Base-by-base conservation (phyloP, 2,329 filamentous ascomycete species). In the Verticillium nonalfalfae region DNA sequence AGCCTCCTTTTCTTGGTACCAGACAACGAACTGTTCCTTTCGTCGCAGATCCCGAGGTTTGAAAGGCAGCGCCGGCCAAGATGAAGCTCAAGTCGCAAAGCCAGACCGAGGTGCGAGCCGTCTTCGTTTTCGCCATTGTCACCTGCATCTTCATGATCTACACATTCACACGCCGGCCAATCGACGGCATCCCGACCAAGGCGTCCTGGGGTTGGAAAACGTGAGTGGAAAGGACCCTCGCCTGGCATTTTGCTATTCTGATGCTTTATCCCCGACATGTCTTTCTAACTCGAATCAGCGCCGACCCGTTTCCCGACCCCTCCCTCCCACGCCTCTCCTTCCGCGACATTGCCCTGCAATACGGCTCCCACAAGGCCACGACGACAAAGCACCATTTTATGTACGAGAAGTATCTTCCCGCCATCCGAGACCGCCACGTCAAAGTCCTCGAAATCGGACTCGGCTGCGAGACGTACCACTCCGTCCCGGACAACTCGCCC, bases 371-470 rank as follows among this genome's bases (percentile, higher is more conserved):
- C 66, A 76, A 76, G 61, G 74, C 77, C n/a, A 74, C 71, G 9
- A 62, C 60, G 1, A 74, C 76, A 64, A 69, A 71, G 33, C 78
- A 78, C 60, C 72, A 76, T 31, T 66, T 72, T 62, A 74, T 78
- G 71, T 77, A 78, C 66, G 71, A 78, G 56, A 75, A 74, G 61
- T 73, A 77, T 39, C 68, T 78, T 3, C 66, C 69, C 1, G 61
- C 67, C 1, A 62, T 73, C 26, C 71, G 74, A 40, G 67, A 72
- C 60, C 64, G 68, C 50, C 69, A 63, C 35, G 21, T 77, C 59
- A 78, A 76, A 65, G 70, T 78, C 66, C 73, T 78, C 5, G 75
- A 78, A 59, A 76, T 78, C 58, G 74, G 76, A 1, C 72, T 78
- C 7, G 76, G 75, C 10, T 78, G 76, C 65, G 71, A 73, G 58